A percentile compares a stretch with the other conserved stretches of the same genome.
phyloP scores from a whole-genome alignment of 1,284 basidiomycete species.

The Butyriboletus appendiculatus region DNA sequence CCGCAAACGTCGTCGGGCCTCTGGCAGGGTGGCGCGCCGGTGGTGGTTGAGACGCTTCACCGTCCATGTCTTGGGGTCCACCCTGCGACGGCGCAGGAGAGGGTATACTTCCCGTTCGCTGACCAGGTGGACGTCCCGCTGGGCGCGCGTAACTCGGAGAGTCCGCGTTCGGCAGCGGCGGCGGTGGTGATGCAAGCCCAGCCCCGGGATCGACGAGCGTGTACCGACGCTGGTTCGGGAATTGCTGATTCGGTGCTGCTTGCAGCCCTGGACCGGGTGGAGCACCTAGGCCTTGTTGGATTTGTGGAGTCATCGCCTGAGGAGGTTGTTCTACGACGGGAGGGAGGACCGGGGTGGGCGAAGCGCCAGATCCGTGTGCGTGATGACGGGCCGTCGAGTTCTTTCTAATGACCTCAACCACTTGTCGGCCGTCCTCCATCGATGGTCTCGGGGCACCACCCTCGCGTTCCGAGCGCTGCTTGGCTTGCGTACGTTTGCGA shows the following conservation, averaged over 20 bases:
- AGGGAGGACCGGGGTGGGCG: neutral
- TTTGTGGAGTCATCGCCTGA: slow-evolving; percentile 6
- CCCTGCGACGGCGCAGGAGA: slow-evolving; percentile 9
- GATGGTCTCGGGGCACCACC: slow-evolving; percentile 19
- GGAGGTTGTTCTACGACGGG: slow-evolving; percentile 19
- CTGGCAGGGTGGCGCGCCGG: slow-evolving; percentile 21
- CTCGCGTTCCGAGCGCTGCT: slow-evolving; percentile 60
- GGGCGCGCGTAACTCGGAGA: slow-evolving; percentile 28
- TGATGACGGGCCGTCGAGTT: slow-evolving; percentile 34
- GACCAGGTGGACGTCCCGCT: slow-evolving; percentile 29
- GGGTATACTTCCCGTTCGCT: slow-evolving; percentile 23
- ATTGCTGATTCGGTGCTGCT: slow-evolving; percentile 16
- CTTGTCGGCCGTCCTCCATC: slow-evolving; percentile 27
- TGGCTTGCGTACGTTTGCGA: slow-evolving; percentile 81
- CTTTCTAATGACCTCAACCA: slow-evolving; percentile 45
- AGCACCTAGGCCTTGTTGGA: slow-evolving; percentile 1
- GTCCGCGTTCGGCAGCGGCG: slow-evolving; percentile 15
- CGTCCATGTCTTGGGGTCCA: slow-evolving; percentile 1
- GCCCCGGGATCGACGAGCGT: slow-evolving; percentile 42
- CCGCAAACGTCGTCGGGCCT: slow-evolving; percentile 82
- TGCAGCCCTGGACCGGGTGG: slow-evolving; percentile 10
- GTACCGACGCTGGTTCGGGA: slow-evolving; percentile 41
- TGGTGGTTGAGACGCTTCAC: slow-evolving; percentile 6
- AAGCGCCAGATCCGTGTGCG: slow-evolving; percentile 4
- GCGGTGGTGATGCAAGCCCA: slow-evolving; percentile 8